Evolutionary conservation across 2,329 filamentous ascomycete genomes (phyloP).

Genomic region (Fusarium graminum): DNA sequence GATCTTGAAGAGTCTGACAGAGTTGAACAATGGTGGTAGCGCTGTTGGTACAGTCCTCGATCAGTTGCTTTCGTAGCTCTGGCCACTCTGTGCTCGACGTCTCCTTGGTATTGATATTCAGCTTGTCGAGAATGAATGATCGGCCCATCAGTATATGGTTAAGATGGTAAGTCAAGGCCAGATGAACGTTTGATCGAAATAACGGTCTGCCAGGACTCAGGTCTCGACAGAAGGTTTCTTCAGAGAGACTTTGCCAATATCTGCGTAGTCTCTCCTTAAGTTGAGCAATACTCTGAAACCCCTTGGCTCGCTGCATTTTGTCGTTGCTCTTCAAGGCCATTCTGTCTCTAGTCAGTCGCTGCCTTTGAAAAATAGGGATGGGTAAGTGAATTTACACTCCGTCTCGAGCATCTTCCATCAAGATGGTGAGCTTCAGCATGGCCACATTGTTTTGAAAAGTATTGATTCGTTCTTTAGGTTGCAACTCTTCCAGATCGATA

Average conservation of each 20-base stretch:
- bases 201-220: slow-evolving; percentile 38
- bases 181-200: slow-evolving; percentile 42
- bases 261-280: slow-evolving; percentile 24
- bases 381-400: slow-evolving; percentile 21
- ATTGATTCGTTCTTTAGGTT: slow-evolving; percentile 28
- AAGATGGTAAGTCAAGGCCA: slow-evolving; percentile 40
- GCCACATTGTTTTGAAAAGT: slow-evolving; percentile 40
- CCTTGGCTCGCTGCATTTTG: background rate
- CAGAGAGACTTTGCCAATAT: slow-evolving; percentile 36
- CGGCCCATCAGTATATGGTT: slow-evolving; percentile 40
- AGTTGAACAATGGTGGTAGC: slow-evolving; percentile 31
- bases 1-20: slow-evolving; percentile 28
- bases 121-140: slow-evolving; percentile 35
- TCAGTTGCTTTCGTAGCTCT: slow-evolving; percentile 16
- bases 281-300: slow-evolving; percentile 16
- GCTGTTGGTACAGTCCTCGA: slow-evolving; percentile 31
- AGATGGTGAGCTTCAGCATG: slow-evolving; percentile 35
- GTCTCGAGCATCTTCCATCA: slow-evolving; percentile 43
- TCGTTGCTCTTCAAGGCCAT: slow-evolving; percentile 27
- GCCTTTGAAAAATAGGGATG: background rate
- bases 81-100: slow-evolving; percentile 16
- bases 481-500: slow-evolving; percentile 30
- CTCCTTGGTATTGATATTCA: background rate
- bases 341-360: slow-evolving; percentile 9
- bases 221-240: slow-evolving; percentile 38